phyloP scores from a whole-genome alignment of 371 early-diverging fungal species.

The Actinomucor elegans region DNA sequence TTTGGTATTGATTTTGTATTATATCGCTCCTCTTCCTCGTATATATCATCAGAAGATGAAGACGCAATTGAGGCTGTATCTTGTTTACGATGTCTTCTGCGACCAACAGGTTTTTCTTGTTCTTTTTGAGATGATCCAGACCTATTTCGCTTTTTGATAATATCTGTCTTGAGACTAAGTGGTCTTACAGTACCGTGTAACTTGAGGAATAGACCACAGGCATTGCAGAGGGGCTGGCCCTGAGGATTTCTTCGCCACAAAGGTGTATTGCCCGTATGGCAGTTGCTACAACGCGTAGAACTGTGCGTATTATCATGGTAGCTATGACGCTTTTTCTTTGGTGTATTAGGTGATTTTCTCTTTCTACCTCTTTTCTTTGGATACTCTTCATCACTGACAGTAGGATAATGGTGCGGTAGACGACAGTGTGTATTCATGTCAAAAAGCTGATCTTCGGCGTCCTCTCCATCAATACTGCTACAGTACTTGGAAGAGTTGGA shows the following conservation, averaged over 20 bases:
- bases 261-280: conserved; percentile 27
- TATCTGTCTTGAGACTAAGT: conserved; percentile 33
- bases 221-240: conserved; percentile 32
- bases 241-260: conserved; percentile 33
- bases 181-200: conserved; percentile 33
- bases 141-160: conserved; percentile 34
- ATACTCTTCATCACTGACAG: conserved; percentile 1
- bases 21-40: background rate
- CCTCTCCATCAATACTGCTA: conserved; percentile 3
- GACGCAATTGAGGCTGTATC: conserved; percentile 7
- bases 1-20: background rate
- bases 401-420: background rate
- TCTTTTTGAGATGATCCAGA: conserved; percentile 13
- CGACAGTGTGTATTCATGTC: too few species aligned
- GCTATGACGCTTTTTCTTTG: background rate
- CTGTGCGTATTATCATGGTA: background rate
- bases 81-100: conserved; percentile 1
- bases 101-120: background rate
- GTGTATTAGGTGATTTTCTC: background rate
- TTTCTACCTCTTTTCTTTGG: conserved; percentile 9
- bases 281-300: conserved; percentile 22
- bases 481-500: conserved; percentile 9
- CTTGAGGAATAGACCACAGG: conserved; percentile 32
- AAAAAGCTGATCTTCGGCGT: too few species aligned
- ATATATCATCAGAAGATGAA: background rate